A percentile compares a stretch with the other conserved stretches of the same genome.
phyloP scores from a whole-genome alignment of 257 asterid genomes.

The Marsdenia floribunda region DNA sequence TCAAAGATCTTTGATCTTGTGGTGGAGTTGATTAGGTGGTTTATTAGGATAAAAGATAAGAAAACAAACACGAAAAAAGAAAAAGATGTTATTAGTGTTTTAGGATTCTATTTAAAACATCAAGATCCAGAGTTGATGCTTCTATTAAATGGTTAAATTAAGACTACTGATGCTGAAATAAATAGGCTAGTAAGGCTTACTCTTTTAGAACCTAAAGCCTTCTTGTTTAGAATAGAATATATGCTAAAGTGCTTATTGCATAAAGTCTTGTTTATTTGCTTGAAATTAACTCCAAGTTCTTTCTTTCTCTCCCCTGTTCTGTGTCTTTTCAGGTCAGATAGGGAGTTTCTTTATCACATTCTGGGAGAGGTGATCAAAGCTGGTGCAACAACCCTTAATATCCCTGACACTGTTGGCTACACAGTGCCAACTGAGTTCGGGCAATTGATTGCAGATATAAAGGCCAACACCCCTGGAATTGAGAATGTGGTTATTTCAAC shows the following conservation, averaged over 20 bases:
- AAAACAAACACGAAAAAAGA: no score
- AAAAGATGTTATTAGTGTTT: no score
- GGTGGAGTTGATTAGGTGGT: background rate
- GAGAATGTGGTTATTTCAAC: conserved; percentile 88
- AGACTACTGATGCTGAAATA: background rate
- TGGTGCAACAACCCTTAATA: conserved; percentile 96
- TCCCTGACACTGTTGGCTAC: conserved; percentile 95
- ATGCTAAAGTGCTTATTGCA: background rate
- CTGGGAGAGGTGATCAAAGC: conserved; percentile 90
- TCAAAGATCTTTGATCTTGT: background rate
- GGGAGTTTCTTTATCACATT: conserved; percentile 75
- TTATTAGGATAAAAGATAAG: background rate
- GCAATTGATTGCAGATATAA: conserved; percentile 73
- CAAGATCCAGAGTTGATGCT: background rate
- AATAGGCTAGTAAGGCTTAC: background rate
- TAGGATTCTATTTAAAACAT: no score
- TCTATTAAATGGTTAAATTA: background rate
- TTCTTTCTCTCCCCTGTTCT: background rate
- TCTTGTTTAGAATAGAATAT: no score
- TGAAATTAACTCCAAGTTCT: background rate
- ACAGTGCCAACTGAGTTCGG: conserved; percentile 77
- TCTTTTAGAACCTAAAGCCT: no score
- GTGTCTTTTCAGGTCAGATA: conserved; percentile 58
- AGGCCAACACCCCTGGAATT: conserved; percentile 82
- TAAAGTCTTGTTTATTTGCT: background rate